Evolutionary conservation across 1,284 basidiomycete genomes (phyloP).

Genomic region (Moesziomyces sp.): DNA sequence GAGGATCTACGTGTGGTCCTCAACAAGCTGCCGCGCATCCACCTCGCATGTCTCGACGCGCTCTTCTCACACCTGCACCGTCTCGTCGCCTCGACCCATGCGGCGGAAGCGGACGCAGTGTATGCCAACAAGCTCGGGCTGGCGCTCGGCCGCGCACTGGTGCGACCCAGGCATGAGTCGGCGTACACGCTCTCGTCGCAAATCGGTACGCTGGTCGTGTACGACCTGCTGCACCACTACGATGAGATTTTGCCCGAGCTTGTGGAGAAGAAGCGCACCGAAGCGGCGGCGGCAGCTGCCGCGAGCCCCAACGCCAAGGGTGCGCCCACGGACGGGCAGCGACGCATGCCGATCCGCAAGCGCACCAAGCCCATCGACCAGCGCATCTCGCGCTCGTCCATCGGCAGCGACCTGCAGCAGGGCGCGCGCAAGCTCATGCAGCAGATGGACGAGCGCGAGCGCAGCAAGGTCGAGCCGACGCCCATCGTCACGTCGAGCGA

Average conservation of each 20-base stretch:
- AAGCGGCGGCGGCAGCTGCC: conserved; percentile 65
- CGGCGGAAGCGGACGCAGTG: conserved; percentile 75
- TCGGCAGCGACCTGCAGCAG: conserved; percentile 39
- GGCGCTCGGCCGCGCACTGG: conserved; percentile 83
- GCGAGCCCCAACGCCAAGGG: conserved; percentile 7
- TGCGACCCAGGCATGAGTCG: conserved; percentile 86
- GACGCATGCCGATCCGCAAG: conserved; percentile 82
- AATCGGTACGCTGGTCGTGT: conserved; percentile 76
- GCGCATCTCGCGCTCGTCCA: conserved; percentile 64
- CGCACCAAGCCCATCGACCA: conserved; percentile 88
- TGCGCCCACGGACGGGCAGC: conserved; percentile 12
- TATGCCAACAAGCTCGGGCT: conserved; percentile 87
- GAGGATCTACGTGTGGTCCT: conserved; percentile 78
- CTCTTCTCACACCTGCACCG: conserved; percentile 79
- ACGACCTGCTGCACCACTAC: conserved; percentile 85
- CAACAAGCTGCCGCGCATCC: conserved; percentile 79
- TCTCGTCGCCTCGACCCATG: conserved; percentile 77
- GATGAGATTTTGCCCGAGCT: conserved; percentile 80
- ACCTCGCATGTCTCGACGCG: conserved; percentile 83
- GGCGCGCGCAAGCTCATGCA: conserved; percentile 43
- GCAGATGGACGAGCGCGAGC: conserved; percentile 40
- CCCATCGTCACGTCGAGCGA: conserved; percentile 38
- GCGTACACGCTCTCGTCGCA: conserved; percentile 81
- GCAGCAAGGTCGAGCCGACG: conserved; percentile 5
- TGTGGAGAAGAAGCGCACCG: conserved; percentile 82